Conservation (phyloP, 805 yeast genomes). For the Wickerhamiella slavikovae region DNA sequence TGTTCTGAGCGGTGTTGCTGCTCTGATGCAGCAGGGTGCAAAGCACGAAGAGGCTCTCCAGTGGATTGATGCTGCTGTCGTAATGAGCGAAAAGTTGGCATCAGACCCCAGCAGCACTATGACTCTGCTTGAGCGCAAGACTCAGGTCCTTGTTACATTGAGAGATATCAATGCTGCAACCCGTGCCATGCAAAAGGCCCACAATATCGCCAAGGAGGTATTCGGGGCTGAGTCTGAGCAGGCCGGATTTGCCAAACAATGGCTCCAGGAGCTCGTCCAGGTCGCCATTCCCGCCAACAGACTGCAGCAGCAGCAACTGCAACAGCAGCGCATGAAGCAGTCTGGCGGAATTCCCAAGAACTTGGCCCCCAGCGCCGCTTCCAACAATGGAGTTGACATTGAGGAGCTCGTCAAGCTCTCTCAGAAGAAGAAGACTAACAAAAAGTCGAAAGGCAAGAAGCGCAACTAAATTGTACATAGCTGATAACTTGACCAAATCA, state of each 20-base stretch:
- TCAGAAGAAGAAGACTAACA: constrained; percentile 36
- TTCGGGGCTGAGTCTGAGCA: constrained; percentile 49
- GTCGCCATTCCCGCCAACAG: too few relatives aligned
- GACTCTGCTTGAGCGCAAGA: constrained; percentile 47
- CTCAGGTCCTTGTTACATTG: constrained; percentile 33
- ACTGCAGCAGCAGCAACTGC: constrained; percentile 27
- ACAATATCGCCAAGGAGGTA: constrained; percentile 30
- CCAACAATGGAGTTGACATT: constrained; percentile 2
- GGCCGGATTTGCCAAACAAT: constrained; percentile 46
- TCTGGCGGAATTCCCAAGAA: constrained; percentile 1
- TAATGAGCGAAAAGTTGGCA: constrained; percentile 27
- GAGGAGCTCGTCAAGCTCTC: constrained; percentile 41
- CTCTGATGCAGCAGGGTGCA: constrained; percentile 33
- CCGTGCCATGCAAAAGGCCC: constrained; percentile 34
- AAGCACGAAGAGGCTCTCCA: constrained; percentile 27
- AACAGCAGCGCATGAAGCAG: constrained; percentile 11
- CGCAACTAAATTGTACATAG: constrained; percentile 3
- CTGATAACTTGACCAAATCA: too few relatives aligned
- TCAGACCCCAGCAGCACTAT: constrained; percentile 42
- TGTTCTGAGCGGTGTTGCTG: constrained; percentile 39
- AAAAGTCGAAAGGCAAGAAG: constrained; percentile 21
- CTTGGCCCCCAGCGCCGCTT: neutral
- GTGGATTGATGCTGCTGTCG: constrained; percentile 33
- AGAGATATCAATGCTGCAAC: constrained; percentile 36
- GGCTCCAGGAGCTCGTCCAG: constrained; percentile 37